Conservation (phyloP, 305 asterid species). For the Solanum hybrid region DNA sequence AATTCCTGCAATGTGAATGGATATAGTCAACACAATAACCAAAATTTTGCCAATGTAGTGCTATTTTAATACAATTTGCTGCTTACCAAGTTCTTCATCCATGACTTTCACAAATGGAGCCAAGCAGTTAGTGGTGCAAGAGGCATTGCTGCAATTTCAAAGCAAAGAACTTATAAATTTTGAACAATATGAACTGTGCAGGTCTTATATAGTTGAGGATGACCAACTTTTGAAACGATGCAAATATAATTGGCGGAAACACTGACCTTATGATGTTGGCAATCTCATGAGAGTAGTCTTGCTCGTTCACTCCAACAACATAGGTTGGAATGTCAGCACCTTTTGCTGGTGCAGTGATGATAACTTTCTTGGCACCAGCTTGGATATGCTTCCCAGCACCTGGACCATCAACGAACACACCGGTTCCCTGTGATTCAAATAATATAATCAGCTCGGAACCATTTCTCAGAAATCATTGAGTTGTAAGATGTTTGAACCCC, state of each 20-base stretch:
- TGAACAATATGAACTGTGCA: background rate
- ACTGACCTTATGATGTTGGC: slow-evolving; percentile 72
- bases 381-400: slow-evolving; percentile 97
- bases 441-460: background rate
- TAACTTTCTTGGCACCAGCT: slow-evolving; percentile 93
- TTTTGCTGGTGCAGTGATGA: slow-evolving; percentile 91
- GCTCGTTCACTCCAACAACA: slow-evolving; percentile 79
- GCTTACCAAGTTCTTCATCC: slow-evolving; percentile 81
- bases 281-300: slow-evolving; percentile 69
- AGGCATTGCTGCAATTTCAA: slow-evolving; percentile 66
- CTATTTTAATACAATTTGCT: background rate
- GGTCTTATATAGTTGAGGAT: background rate
- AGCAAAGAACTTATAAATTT: background rate
- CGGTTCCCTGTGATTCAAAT: slow-evolving; percentile 55
- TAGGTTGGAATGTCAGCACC: slow-evolving; percentile 91
- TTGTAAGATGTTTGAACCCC: background rate
- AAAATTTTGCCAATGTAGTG: background rate
- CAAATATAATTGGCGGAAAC: background rate
- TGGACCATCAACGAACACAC: slow-evolving; percentile 90
- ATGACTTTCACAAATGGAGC: slow-evolving; percentile 87
- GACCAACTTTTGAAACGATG: background rate
- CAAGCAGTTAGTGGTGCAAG: slow-evolving; percentile 97
- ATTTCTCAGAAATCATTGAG: background rate
- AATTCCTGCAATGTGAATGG: slow-evolving; percentile 47
- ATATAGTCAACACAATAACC: background rate